Conservation (phyloP, 768 basidiomycete species). For the Termitomyces sp. region DNA sequence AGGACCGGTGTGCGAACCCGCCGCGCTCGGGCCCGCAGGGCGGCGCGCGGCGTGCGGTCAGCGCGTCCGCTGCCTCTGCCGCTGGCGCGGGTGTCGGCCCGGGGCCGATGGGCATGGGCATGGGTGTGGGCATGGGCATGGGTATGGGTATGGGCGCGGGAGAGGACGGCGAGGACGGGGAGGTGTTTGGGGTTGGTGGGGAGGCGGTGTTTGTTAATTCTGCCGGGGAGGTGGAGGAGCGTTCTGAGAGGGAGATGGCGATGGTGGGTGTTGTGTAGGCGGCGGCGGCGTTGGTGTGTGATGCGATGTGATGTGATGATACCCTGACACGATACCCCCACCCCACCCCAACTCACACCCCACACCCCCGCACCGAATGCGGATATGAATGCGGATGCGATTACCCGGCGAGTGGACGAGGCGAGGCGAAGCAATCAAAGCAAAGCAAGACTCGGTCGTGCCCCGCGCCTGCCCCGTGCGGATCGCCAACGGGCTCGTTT, state of each 20-base stretch:
- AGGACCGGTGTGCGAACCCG: slow-evolving; percentile 92
- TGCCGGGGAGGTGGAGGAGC: slow-evolving; percentile 16
- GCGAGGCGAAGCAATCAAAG: too few species aligned
- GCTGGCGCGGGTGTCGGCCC: background rate
- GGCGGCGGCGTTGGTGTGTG: too few species aligned
- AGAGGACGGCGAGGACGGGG: slow-evolving; percentile 28
- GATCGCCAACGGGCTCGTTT: too few species aligned
- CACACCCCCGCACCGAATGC: too few species aligned
- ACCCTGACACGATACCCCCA: background rate
- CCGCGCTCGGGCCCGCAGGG: slow-evolving; percentile 81
- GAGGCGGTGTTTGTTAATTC: slow-evolving; percentile 25
- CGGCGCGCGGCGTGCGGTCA: slow-evolving; percentile 29
- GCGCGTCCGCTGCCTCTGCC: background rate
- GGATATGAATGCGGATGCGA: too few species aligned
- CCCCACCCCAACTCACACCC: too few species aligned
- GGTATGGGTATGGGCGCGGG: slow-evolving; percentile 22
- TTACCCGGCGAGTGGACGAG: too few species aligned
- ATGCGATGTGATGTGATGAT: background rate
- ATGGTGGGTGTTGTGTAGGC: background rate
- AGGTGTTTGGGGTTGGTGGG: slow-evolving; percentile 28
- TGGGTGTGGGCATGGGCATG: background rate
- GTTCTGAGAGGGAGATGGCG: background rate
- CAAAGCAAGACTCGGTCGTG: too few species aligned
- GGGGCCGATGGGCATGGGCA: background rate
- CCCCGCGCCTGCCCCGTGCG: too few species aligned